These are phyloP conservation scores for Cucumis hystrix DNA, from an alignment of 306 rosid species.

Conservation along the genomic window DNA sequence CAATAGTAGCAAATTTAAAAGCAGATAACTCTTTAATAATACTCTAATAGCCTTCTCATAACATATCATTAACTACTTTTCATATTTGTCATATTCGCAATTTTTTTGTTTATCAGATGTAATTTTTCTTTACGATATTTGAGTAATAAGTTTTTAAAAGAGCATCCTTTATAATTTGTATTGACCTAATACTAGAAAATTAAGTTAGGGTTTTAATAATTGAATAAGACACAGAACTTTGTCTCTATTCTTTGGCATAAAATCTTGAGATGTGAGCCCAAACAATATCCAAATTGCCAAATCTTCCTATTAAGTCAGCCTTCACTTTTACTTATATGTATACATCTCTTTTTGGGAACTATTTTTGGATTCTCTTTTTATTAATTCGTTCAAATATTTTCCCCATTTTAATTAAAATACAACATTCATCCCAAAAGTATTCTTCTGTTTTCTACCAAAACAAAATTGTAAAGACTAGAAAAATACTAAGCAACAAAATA, in stretches of 20 bases:
- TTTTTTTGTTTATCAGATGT: too few relatives aligned
- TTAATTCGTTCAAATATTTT: not conserved
- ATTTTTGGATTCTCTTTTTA: not conserved
- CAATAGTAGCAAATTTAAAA: too few relatives aligned
- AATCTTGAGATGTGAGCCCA: not conserved
- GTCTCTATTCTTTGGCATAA: not conserved
- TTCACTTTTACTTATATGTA: not conserved
- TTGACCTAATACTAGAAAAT: not conserved
- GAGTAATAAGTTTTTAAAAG: too few relatives aligned
- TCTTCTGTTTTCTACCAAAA: not conserved
- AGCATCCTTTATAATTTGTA: too few relatives aligned
- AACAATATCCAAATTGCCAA: not conserved
- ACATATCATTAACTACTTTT: too few relatives aligned
- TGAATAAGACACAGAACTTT: not conserved
- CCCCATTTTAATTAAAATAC: not conserved
- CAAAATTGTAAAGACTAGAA: too few relatives aligned
- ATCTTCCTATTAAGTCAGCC: not conserved
- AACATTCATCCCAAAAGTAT: not conserved
- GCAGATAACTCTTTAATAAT: too few relatives aligned
- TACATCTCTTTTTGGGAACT: not conserved
- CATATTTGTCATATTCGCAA: too few relatives aligned
- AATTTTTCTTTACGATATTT: too few relatives aligned
- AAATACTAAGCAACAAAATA: too few relatives aligned
- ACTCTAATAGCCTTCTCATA: too few relatives aligned
- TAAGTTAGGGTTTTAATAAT: not conserved